Evolutionary conservation across 225 moss, liverwort and hornwort species (phyloP), one percentile per base, ranked within the genome.

Genomic region (Pseudoscleropodium purum): DNA sequence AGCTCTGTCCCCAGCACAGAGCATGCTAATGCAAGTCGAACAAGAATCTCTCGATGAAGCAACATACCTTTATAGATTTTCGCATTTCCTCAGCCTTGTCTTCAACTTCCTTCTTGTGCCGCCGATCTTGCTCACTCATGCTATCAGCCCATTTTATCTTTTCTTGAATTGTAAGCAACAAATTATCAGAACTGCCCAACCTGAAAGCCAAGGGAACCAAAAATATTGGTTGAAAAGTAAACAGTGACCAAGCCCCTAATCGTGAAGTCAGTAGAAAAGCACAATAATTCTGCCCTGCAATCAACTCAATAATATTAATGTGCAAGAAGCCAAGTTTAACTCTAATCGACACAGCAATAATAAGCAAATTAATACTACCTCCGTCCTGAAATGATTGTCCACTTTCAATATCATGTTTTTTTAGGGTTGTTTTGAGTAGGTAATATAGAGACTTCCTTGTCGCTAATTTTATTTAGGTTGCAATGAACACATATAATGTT

Each of bases 121-220:
- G 94, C 75, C 95, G 91, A 80, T 96, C 97, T 77, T 95, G 85
- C 89, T 98, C 97, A 92, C 97, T 98, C 97, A 98, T 98, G 90
- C 94, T 96, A 84, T 98, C 97, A 57, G 97, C 97, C 97, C 97
- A 98, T 84, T 95, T 98, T 54, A 98, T 98, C 91, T 98, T 96
- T 89, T 98, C 97, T 95, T 98, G 97, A 89, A 98, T 98, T 83
- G 96, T 95, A 86, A 95, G 94, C 89, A 98, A 91, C 79, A 98
- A 92, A 82, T 94, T 94, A 63, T 98, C 97, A 33, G 96, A 96
- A 85, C 93, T 98, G 80, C 94, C 96, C 92, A 96, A 89, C 97
- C 97, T 97, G 96, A 79, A 85, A 74, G 43, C 47, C 73, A 85
- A 83, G 39, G 70, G 39, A 75, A 39, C 59, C 59, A 65, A 88